Evolutionary conservation across 2,329 filamentous ascomycete genomes (phyloP).

Genomic region (Monosporascus sp.): DNA sequence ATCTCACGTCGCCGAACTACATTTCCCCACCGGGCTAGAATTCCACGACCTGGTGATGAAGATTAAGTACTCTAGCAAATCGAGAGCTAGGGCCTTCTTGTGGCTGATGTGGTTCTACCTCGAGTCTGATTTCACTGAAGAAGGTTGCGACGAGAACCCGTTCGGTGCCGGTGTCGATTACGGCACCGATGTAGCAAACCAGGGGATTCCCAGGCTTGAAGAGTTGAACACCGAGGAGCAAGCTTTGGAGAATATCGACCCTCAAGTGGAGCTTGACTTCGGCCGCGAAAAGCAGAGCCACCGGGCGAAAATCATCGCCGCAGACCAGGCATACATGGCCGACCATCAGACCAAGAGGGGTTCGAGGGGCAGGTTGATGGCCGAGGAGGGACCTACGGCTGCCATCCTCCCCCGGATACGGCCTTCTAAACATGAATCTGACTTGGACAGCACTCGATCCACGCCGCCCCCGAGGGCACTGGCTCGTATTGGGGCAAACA

Average conservation of each 20-base stretch:
- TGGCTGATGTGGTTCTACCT: slow-evolving; percentile 99
- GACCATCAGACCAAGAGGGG: slow-evolving; percentile 57
- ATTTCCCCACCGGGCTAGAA: slow-evolving; percentile 80
- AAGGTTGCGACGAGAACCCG: slow-evolving; percentile 84
- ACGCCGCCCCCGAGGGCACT: slow-evolving; percentile 44
- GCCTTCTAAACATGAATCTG: slow-evolving; percentile 57
- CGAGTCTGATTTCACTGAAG: slow-evolving; percentile 87
- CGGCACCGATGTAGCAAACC: slow-evolving; percentile 58
- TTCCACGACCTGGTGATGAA: slow-evolving; percentile 98
- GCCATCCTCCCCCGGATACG: slow-evolving; percentile 59
- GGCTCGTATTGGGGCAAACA: slow-evolving; percentile 30
- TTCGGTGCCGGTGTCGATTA: slow-evolving; percentile 73
- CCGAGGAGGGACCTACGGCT: slow-evolving; percentile 48
- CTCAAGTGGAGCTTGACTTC: slow-evolving; percentile 40
- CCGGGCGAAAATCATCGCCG: slow-evolving; percentile 68
- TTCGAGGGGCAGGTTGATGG: slow-evolving; percentile 28
- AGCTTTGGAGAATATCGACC: slow-evolving; percentile 68
- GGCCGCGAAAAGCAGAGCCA: slow-evolving; percentile 60
- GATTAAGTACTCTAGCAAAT: slow-evolving; percentile 73
- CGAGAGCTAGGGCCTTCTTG: slow-evolving; percentile 81
- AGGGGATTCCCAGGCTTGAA: slow-evolving; percentile 64
- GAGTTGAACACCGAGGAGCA: slow-evolving; percentile 63
- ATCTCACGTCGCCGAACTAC: slow-evolving; percentile 84
- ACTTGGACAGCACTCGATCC: slow-evolving; percentile 48
- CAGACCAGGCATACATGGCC: slow-evolving; percentile 65